Conservation (phyloP, 495 filamentous ascomycete genomes). For the Cercophora newfieldiana region DNA sequence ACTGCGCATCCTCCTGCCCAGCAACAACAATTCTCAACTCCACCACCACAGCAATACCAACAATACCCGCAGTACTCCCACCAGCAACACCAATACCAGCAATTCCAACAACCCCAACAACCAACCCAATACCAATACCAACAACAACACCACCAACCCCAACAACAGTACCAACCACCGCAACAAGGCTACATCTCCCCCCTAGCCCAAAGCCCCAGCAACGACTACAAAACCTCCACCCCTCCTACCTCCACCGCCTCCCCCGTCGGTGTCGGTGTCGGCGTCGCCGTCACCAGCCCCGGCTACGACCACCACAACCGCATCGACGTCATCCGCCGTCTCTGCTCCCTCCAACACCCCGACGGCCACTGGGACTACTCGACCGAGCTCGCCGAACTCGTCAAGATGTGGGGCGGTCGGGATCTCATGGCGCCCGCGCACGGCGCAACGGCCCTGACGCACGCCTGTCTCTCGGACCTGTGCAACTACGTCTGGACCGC, state of each 20-base stretch:
- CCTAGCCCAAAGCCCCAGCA: not conserved
- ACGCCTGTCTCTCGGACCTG: constrained; percentile 24
- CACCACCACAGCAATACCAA: not conserved
- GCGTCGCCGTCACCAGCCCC: not conserved
- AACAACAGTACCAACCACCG: not conserved
- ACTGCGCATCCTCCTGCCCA: not conserved
- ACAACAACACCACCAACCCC: not conserved
- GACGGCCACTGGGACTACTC: constrained; percentile 23
- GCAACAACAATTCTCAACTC: not conserved
- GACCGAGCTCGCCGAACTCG: constrained; percentile 19
- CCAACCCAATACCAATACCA: not conserved
- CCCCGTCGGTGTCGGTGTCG: not conserved
- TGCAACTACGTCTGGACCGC: constrained; percentile 23
- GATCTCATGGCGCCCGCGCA: constrained; percentile 8
- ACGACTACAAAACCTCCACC: constrained; percentile 8
- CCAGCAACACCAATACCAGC: not conserved
- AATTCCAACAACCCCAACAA: constrained; percentile 3
- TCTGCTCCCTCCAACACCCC: constrained; percentile 24
- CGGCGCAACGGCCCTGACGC: constrained; percentile 22
- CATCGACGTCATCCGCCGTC: constrained; percentile 21
- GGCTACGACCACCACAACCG: constrained; percentile 18
- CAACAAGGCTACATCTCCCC: not conserved
- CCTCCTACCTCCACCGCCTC: not conserved
- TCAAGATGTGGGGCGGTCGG: constrained; percentile 17
- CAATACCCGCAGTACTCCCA: constrained; percentile 9